These are phyloP conservation scores for Gossypium australe DNA, from an alignment of 345 rosid species.

Conservation along the genomic window DNA sequence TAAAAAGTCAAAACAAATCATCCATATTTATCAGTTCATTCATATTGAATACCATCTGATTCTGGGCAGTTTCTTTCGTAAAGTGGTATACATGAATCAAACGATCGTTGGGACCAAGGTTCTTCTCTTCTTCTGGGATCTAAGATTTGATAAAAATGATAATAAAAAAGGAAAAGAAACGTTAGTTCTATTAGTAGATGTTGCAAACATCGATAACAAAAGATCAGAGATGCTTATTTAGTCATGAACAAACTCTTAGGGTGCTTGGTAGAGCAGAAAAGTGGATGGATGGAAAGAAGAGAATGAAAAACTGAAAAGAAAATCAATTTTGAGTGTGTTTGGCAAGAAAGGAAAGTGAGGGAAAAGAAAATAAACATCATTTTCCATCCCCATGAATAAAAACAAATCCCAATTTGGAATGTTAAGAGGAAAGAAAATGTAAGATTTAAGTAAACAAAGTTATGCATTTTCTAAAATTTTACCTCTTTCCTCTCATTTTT, in stretches of 20 bases:
- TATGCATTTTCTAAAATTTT: no score
- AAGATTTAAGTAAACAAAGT: no score
- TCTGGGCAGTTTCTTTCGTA: conserved; percentile 67
- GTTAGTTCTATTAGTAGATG: background rate
- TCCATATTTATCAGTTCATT: background rate
- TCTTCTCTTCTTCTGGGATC: conserved; percentile 90
- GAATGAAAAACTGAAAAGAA: background rate
- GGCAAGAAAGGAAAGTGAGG: no score
- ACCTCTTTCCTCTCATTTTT: no score
- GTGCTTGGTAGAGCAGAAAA: background rate
- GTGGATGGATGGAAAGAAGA: background rate
- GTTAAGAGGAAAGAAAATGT: no score
- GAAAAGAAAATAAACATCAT: no score
- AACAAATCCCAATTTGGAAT: no score
- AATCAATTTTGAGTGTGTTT: no score
- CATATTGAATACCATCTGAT: conserved; percentile 47
- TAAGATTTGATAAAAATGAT: conserved; percentile 23
- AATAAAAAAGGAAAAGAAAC: background rate
- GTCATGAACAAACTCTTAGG: background rate
- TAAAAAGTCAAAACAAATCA: background rate
- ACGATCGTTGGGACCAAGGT: conserved; percentile 75
- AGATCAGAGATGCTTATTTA: background rate
- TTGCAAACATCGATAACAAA: background rate
- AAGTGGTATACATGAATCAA: conserved; percentile 93
- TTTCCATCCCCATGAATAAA: no score